Evolutionary conservation across 176 grass and related monocot species (phyloP), one percentile per base, ranked within the genome.

Genomic region (Neostapfia colusana): DNA sequence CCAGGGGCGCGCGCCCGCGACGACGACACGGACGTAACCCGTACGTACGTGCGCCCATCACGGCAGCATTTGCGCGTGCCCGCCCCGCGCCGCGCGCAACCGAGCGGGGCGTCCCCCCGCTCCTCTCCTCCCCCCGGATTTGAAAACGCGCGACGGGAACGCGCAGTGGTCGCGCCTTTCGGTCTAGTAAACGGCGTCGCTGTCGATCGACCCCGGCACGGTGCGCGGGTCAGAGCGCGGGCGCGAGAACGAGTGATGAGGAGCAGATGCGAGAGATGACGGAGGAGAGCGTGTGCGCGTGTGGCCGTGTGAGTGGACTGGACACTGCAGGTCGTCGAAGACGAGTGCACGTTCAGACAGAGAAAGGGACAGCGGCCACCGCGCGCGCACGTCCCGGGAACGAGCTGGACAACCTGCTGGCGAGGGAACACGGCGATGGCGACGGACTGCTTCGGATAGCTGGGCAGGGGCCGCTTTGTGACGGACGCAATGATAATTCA

Each of bases 61-160:
- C 59, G 28, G 36, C 62, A 27, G 36, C 62, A 27, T 80, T 80
- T 69, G 63, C 77, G 84, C 54, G 83, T 72, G 63, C 23, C 13
- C n/a, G n/a, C 25, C 72, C n/a, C n/a, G n/a, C 31, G 31, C 31
- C 31, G 31, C 72, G 36, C 5, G 11, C 45, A 5, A 53, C 34
- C 31, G 20, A 49, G 49, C n/a, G 31, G 31, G 3, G 31, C 31
- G 39, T 59, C 8, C 0, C 28, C 28, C 34, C 7, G n/a, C 6
- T 40, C 26, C 17, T 20, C 1, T 53, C 8, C 53, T 24, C 35
- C 14, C 14, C 50, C 24, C 16, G 11, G 11, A 41, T 50, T 17
- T 18, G 37, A 82, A 66, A 14, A 8, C 2, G 25, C 20, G 14
- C 23, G 1, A 35, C 41, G 37, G 16, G 51, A 21, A 45, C 24